Conservation (phyloP, 257 asterid genomes). For the Jasminum sambac region DNA sequence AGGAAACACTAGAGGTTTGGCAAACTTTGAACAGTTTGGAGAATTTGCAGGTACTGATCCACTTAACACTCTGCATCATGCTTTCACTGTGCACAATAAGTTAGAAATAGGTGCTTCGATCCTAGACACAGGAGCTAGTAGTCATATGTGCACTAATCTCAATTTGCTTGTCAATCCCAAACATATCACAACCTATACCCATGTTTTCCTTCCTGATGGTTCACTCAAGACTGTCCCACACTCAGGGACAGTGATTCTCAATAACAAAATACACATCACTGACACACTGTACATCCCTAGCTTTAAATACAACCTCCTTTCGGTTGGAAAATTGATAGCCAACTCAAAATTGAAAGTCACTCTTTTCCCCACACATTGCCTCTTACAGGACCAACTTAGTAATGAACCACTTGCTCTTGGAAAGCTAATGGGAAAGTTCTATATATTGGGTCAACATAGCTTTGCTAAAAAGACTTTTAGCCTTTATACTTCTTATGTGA, state of each 20-base stretch:
- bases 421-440: neutral
- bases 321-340: neutral
- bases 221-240: neutral
- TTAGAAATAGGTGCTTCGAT: too few relatives aligned
- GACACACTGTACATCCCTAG: neutral
- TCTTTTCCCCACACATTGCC: too few relatives aligned
- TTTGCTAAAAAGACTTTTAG: too few relatives aligned
- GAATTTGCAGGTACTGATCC: neutral
- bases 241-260: neutral
- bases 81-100: too few relatives aligned
- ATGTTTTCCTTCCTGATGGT: neutral
- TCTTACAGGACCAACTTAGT: neutral
- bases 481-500: too few relatives aligned
- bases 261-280: too few relatives aligned
- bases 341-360: neutral
- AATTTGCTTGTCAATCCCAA: neutral
- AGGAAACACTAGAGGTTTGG: neutral
- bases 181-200: neutral
- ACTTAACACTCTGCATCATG: too few relatives aligned
- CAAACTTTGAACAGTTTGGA: neutral
- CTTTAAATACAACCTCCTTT: too few relatives aligned
- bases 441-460: too few relatives aligned
- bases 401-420: neutral
- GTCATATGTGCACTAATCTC: neutral
- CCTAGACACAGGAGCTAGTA: too few relatives aligned